Evolutionary conservation across 2,329 filamentous ascomycete species (phyloP).

Genomic region (Conoideocrella luteorostrata): DNA sequence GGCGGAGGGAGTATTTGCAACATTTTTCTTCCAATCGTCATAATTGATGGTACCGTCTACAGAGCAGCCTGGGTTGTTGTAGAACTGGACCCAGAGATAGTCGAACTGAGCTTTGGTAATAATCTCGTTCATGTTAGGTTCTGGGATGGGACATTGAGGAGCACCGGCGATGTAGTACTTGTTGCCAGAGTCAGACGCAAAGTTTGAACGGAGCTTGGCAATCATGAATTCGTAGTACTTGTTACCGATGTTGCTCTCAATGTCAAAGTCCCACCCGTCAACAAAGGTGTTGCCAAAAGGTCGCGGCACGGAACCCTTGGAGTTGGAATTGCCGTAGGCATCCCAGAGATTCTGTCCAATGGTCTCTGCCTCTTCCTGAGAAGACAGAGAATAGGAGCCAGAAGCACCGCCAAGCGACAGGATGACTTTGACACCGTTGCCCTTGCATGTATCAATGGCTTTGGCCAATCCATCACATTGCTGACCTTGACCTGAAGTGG

Average conservation of each 20-base stretch:
- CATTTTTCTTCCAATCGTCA: slow-evolving; percentile 19
- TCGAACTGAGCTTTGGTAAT: slow-evolving; percentile 24
- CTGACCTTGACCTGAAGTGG: slow-evolving; percentile 22
- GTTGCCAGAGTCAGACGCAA: slow-evolving; percentile 12
- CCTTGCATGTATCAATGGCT: slow-evolving; percentile 17
- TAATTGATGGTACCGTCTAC: slow-evolving; percentile 18
- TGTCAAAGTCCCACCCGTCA: slow-evolving; percentile 18
- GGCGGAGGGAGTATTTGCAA: slow-evolving; percentile 18
- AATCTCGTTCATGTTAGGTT: slow-evolving; percentile 35
- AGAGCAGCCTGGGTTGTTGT: slow-evolving; percentile 38
- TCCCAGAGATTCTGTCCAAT: slow-evolving; percentile 18
- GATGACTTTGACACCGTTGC: slow-evolving; percentile 15
- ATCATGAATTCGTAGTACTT: slow-evolving; percentile 16
- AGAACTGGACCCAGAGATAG: slow-evolving; percentile 39
- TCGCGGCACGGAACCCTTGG: slow-evolving; percentile 9
- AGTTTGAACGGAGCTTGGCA: slow-evolving; percentile 15
- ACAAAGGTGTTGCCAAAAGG: slow-evolving; percentile 14
- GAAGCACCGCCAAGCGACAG: slow-evolving; percentile 14
- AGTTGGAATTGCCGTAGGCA: slow-evolving; percentile 13
- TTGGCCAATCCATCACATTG: slow-evolving; percentile 16
- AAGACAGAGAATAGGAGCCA: slow-evolving; percentile 14
- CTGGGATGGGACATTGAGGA: slow-evolving; percentile 33
- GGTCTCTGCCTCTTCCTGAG: slow-evolving; percentile 13
- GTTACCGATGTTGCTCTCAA: slow-evolving; percentile 15
- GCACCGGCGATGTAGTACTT: slow-evolving; percentile 39